Conservation (phyloP, 768 basidiomycete species). For the Lanmaoa rubissima region DNA sequence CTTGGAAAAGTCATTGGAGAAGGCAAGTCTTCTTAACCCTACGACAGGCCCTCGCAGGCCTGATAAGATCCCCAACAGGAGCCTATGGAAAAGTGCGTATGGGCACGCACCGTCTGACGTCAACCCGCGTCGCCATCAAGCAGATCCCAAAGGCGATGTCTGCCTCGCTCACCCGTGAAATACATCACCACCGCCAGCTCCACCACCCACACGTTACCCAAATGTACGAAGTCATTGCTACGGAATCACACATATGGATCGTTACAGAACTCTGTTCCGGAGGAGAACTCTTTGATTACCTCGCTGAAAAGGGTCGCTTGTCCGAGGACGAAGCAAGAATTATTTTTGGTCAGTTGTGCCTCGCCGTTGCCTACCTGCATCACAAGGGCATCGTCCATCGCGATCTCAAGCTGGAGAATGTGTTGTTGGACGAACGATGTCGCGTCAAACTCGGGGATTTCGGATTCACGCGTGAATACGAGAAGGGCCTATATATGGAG, state of each 20-base stretch:
- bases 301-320: conserved; percentile 90
- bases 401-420: conserved; percentile 96
- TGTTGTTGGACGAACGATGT: conserved; percentile 86
- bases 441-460: conserved; percentile 93
- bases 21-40: conserved; percentile 50
- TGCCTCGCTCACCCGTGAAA: conserved; percentile 89
- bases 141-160: conserved; percentile 96
- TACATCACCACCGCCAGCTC: conserved; percentile 95
- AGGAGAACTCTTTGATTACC: conserved; percentile 97
- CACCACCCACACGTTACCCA: conserved; percentile 96
- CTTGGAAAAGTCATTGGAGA: conserved; percentile 93
- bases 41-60: conserved; percentile 9
- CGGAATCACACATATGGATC: conserved; percentile 94
- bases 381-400: conserved; percentile 92
- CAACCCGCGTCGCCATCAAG: conserved; percentile 92
- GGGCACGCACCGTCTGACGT: conserved; percentile 91
- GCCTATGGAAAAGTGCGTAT: conserved; percentile 95
- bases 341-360: conserved; percentile 94
- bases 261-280: conserved; percentile 96
- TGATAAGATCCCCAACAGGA: conserved; percentile 48
- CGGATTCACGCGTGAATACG: conserved; percentile 92
- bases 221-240: conserved; percentile 97
- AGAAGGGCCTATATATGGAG: conserved; percentile 74
- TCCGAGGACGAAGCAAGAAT: conserved; percentile 79
- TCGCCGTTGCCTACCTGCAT: conserved; percentile 92